Percentiles rank a stretch among this genome's conserved stretches.
phyloP scores from a whole-genome alignment of 345 rosid genomes.

The Populus deltoides region DNA sequence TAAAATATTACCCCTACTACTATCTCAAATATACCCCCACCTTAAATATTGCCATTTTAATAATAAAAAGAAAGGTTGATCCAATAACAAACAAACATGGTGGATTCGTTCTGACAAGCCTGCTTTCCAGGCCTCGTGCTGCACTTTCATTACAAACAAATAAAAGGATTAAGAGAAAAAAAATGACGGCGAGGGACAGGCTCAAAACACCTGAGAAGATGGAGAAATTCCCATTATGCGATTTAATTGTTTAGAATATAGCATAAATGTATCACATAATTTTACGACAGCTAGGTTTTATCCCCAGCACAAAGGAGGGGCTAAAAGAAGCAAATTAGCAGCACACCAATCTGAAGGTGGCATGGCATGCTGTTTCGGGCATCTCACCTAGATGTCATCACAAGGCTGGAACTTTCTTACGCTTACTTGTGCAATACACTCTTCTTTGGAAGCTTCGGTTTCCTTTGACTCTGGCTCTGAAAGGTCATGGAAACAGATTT shows the following conservation, averaged over 20 bases:
- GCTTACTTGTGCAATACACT: conserved; percentile 75
- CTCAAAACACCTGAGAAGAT: background rate
- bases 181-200: too few relatives aligned
- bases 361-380: background rate
- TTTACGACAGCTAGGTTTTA: background rate
- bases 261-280: background rate
- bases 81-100: too few relatives aligned
- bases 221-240: background rate
- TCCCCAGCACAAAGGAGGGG: background rate
- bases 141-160: too few relatives aligned
- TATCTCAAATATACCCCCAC: too few relatives aligned
- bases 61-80: too few relatives aligned
- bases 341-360: background rate
- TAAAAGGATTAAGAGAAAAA: too few relatives aligned
- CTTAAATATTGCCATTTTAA: too few relatives aligned
- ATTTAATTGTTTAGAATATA: background rate
- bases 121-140: too few relatives aligned
- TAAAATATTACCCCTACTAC: too few relatives aligned
- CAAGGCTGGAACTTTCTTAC: too few relatives aligned
- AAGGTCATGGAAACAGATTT: conserved; percentile 13
- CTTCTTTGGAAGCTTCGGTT: conserved; percentile 65
- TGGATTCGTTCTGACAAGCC: too few relatives aligned
- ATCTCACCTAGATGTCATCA: background rate
- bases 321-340: too few relatives aligned
- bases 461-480: conserved; percentile 71